A percentile compares a stretch with the other conserved stretches of the same genome.
These are phyloP conservation scores for Sclerospora graminicola DNA, from an alignment of 352 stramenopile species.

Conservation along the genomic window DNA sequence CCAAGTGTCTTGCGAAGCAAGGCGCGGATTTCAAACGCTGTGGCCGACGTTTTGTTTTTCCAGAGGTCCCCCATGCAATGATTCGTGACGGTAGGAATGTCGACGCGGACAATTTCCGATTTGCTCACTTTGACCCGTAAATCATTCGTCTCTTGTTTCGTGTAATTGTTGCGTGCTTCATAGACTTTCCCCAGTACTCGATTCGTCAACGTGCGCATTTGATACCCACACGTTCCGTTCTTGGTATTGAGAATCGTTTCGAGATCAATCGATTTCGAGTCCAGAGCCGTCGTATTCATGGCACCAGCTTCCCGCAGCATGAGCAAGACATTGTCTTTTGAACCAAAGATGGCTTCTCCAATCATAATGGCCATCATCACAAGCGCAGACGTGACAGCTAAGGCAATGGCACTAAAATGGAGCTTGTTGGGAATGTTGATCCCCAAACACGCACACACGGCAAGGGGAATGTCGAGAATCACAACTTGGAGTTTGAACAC, in stretches of 20 bases:
- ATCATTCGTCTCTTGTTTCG: slow-evolving; percentile 16
- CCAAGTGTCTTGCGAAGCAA: slow-evolving; percentile 19
- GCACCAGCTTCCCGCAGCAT: slow-evolving; percentile 20
- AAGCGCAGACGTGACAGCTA: slow-evolving; percentile 10
- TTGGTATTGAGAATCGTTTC: slow-evolving; percentile 12
- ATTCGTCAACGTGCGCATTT: slow-evolving; percentile 21
- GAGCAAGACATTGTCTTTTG: slow-evolving; percentile 12
- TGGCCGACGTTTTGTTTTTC: slow-evolving; percentile 6
- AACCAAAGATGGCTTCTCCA: slow-evolving; percentile 12
- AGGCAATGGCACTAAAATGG: slow-evolving; percentile 8
- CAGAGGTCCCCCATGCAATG: slow-evolving; percentile 21
- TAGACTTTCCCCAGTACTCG: slow-evolving; percentile 23
- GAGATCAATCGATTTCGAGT: slow-evolving; percentile 2
- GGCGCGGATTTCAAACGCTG: slow-evolving; percentile 20
- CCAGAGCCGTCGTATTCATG: slow-evolving; percentile 5
- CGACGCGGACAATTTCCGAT: slow-evolving; percentile 12
- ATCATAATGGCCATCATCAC: slow-evolving; percentile 25
- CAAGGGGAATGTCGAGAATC: slow-evolving; percentile 14
- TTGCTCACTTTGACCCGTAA: slow-evolving; percentile 18
- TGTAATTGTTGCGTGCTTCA: slow-evolving; percentile 16
- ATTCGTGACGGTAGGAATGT: slow-evolving; percentile 22
- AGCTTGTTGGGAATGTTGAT: slow-evolving; percentile 13
- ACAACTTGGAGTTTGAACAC: slow-evolving; percentile 17
- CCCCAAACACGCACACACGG: slow-evolving; percentile 8
- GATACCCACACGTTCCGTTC: slow-evolving; percentile 19